Base-by-base conservation (phyloP, 305 asterid species). In the Solanum hybrid region DNA sequence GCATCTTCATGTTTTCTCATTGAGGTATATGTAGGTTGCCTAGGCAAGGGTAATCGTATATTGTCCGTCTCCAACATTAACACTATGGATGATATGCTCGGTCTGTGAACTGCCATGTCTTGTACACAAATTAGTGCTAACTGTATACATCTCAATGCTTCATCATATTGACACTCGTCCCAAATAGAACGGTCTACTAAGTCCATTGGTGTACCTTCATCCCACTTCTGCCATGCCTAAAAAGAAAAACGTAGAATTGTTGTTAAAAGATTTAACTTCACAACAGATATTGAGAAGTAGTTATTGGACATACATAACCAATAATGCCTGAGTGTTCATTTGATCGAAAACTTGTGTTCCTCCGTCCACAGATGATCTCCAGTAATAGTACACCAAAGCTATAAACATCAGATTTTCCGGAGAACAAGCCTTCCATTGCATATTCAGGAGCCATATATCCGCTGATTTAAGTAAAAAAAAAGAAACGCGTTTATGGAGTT, bases 371-470 rank as follows among this genome's bases (percentile, higher is more conserved):
- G 60, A 97, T 77, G 87, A 97, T 95, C 96, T 97, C 99, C 90
- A 97, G 86, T n/a, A 97, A 90, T 92, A 97, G 89, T 38, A 97
- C 92, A 2, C 99, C 98, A 22, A 96, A 96, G 94, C 99, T 97
- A n/a, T 97, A 97, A 26, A 96, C 98, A 88, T 96, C 98, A 3
- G 98, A 96, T 87, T 97, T 97, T 32, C 94, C 91, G 5, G 98
- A 97, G 92, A 96, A 97, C 31, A 94, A 88, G 14, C 99, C 99
- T 90, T 95, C 98, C 99, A 97, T 96, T 36, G 99, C 99, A 92
- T 96, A 96, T 85, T 96, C 99, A 1, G 99, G 99, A 42, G 99
- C 97, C 98, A 97, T 94, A 89, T 97, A 97, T 40, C 99, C 99
- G 56, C 99, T 97, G 89, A 6, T 88, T 87, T 77, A 24, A 40